Evolutionary conservation across 2,329 filamentous ascomycete genomes (phyloP), one percentile per base, ranked within the genome.

Genomic region (Aureobasidium mangrovei): DNA sequence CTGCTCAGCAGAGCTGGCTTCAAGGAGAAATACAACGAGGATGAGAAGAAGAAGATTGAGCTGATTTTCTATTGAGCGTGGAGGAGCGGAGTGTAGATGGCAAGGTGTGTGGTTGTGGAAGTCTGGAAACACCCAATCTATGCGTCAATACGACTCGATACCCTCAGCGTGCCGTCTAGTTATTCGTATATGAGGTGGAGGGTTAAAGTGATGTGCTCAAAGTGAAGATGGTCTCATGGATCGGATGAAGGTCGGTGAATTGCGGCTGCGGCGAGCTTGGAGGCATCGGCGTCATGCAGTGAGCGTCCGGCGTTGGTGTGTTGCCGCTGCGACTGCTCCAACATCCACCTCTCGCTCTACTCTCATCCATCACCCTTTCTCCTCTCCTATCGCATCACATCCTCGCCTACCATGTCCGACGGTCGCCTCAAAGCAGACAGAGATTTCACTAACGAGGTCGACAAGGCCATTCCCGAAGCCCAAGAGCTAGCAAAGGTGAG

Each of bases 381-480:
- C 40, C 7, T 5, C 29, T 35, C 6, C 18, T 29, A 18, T 28
- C 39, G 35, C 12, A 24, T 32, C 26, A 42, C 33, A 44, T 4
- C 5, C 8, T 45, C 41, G 28, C 49, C 40, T 58, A 59, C 51
- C 69, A 95, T 95, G 90, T 86, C 90, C 66, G 83, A 83, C 72
- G 74, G 80, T 67, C 74, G 83, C 64, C 70, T 93, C 72, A 95
- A 94, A 82, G 88, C 91, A 67, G 93, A 98, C 79, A 96, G 95
- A 85, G 93, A 98, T 83, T 96, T 88, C 82, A 86, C 88, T 68
- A 95, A 95, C 76, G 91, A 97, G 74, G 89, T 88, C 67, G 91
- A 97, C 78, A 83, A 86, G 74, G 82, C 88, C 73, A 84, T 98
- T 63, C 87, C 89, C 47, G 90, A 96, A 74, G 89, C 90, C 57